These are phyloP conservation scores for Fusarium sp. DNA, from an alignment of 2,329 filamentous ascomycete species.

Conservation along the genomic window DNA sequence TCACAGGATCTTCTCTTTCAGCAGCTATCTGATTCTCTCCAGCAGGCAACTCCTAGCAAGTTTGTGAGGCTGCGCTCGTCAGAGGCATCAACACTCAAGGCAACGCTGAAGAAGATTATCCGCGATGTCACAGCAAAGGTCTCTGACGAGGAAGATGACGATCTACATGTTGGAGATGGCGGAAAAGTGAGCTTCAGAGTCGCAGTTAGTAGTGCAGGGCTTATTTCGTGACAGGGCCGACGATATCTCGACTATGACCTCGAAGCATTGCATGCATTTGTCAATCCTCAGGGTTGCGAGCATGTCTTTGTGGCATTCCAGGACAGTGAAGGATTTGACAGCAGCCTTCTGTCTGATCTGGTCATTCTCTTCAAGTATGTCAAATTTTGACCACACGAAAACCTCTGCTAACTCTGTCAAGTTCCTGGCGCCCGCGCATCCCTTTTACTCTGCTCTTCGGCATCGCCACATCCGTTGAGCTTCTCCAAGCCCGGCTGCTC, in stretches of 20 bases:
- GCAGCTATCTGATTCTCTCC: slow-evolving; percentile 72
- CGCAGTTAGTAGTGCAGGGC: neutral
- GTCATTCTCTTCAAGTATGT: slow-evolving; percentile 75
- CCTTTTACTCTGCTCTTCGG: slow-evolving; percentile 83
- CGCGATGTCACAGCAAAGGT: slow-evolving; percentile 67
- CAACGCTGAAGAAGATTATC: slow-evolving; percentile 78
- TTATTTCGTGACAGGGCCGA: slow-evolving; percentile 59
- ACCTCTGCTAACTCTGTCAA: slow-evolving; percentile 47
- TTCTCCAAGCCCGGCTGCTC: slow-evolving; percentile 79
- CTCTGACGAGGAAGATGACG: slow-evolving; percentile 68
- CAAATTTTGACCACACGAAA: neutral
- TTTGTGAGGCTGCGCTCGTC: slow-evolving; percentile 77
- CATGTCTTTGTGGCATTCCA: slow-evolving; percentile 80
- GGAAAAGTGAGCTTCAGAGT: slow-evolving; percentile 57
- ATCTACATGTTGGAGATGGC: slow-evolving; percentile 57
- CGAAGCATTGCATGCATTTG: slow-evolving; percentile 73
- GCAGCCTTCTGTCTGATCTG: slow-evolving; percentile 76
- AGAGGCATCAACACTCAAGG: slow-evolving; percentile 80
- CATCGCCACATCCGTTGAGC: slow-evolving; percentile 83
- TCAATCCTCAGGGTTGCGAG: slow-evolving; percentile 63
- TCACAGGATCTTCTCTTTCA: slow-evolving; percentile 80
- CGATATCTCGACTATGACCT: slow-evolving; percentile 84
- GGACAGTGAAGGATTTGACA: slow-evolving; percentile 86
- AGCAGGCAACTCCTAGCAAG: slow-evolving; percentile 59
- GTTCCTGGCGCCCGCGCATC: slow-evolving; percentile 78